Evolutionary conservation across 257 asterid species (phyloP).

Genomic region (Solanum sitiens): DNA sequence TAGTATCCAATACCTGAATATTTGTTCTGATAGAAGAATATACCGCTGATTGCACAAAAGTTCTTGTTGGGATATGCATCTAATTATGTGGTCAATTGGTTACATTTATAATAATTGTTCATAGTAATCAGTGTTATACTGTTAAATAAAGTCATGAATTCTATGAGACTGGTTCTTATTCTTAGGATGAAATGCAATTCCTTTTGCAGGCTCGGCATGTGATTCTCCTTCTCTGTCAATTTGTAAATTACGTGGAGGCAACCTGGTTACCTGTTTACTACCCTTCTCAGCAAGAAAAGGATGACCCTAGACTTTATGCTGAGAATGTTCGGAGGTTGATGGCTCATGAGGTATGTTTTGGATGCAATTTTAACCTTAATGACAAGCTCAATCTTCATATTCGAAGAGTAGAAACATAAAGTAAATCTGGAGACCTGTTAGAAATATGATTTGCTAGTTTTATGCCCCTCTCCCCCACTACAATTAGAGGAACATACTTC

Average conservation of each 20-base stretch:
- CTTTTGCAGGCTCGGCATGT: constrained; percentile 72
- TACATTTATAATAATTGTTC: neutral
- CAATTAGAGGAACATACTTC: neutral
- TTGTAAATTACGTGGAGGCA: constrained; percentile 68
- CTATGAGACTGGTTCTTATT: constrained; percentile 3
- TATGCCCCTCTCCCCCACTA: neutral
- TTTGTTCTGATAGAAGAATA: neutral
- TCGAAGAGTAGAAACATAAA: neutral
- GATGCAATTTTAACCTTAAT: neutral
- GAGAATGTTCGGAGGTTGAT: constrained; percentile 71
- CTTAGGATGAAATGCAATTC: constrained; percentile 8
- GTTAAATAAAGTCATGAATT: neutral
- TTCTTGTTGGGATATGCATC: neutral
- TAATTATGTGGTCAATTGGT: neutral
- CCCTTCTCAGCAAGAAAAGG: constrained; percentile 85
- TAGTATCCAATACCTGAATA: neutral
- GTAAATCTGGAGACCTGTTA: neutral
- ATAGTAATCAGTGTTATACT: neutral
- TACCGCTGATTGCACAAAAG: neutral
- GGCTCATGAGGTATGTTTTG: constrained; percentile 73
- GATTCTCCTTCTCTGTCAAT: constrained; percentile 79
- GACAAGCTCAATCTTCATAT: neutral
- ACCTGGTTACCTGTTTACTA: constrained; percentile 59
- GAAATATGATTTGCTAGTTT: neutral
- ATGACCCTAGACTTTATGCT: constrained; percentile 82